phyloP scores from a whole-genome alignment of 2,329 filamentous ascomycete species.

The Aaosphaeria pasadenensis region DNA sequence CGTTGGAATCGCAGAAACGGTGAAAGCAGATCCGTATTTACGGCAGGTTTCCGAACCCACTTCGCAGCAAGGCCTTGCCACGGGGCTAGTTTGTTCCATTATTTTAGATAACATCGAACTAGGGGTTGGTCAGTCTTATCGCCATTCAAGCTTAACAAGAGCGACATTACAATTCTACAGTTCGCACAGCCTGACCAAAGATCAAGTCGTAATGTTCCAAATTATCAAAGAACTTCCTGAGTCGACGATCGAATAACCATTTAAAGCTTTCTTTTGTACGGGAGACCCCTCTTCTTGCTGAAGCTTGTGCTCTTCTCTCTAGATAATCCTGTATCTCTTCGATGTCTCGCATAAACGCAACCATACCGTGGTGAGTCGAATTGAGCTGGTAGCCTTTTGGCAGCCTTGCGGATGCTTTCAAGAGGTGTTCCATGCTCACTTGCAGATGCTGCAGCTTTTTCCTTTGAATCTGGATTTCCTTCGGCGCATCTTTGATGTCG shows the following conservation, averaged over 20 bases:
- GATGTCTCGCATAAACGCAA: constrained; percentile 1
- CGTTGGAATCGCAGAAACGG: neutral
- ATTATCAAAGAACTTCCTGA: constrained; percentile 6
- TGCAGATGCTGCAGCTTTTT: constrained; percentile 4
- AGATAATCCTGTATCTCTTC: neutral
- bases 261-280: constrained; percentile 2
- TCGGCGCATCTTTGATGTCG: constrained; percentile 4
- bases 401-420: neutral
- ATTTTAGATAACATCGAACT: too few relatives aligned
- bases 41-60: too few relatives aligned
- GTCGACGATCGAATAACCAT: constrained; percentile 6
- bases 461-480: constrained; percentile 4
- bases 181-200: constrained; percentile 1
- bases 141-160: too few relatives aligned
- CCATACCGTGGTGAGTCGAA: neutral
- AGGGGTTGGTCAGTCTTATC: too few relatives aligned
- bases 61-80: too few relatives aligned
- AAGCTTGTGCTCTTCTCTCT: neutral
- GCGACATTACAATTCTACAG: too few relatives aligned
- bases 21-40: too few relatives aligned
- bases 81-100: too few relatives aligned
- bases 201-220: constrained; percentile 8
- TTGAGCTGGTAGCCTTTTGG: constrained; percentile 3
- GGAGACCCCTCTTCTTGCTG: neutral
- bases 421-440: constrained; percentile 3